These are phyloP conservation scores for Larix sibirica DNA, from an alignment of 83 land plant species.

Conservation along the genomic window DNA sequence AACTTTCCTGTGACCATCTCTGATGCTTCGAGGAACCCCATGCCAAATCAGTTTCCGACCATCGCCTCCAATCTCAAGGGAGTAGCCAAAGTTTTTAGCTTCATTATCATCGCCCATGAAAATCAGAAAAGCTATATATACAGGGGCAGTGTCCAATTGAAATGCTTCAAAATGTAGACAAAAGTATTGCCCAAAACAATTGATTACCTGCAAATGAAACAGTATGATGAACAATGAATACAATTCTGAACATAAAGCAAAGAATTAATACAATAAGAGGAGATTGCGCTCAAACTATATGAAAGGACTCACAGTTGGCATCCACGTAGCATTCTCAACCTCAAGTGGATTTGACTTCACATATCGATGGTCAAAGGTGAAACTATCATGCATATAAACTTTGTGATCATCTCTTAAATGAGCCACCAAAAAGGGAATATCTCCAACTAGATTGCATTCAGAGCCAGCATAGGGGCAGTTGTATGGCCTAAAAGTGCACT, in stretches of 20 bases:
- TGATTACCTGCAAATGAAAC: slow-evolving; percentile 37
- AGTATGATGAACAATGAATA: background rate
- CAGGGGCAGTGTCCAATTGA: slow-evolving; percentile 34
- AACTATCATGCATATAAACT: slow-evolving; percentile 47
- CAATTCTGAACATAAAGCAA: background rate
- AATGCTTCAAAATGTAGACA: slow-evolving; percentile 51
- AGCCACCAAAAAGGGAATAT: slow-evolving; percentile 28
- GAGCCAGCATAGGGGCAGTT: slow-evolving; percentile 49
- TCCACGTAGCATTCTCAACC: slow-evolving; percentile 48
- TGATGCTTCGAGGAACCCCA: slow-evolving; percentile 46
- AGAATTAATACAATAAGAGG: background rate
- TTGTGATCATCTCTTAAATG: slow-evolving; percentile 45
- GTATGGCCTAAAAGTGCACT: slow-evolving; percentile 37
- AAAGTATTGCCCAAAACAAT: slow-evolving; percentile 41
- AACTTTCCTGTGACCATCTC: slow-evolving; percentile 38
- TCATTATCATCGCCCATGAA: slow-evolving; percentile 54
- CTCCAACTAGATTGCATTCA: slow-evolving; percentile 40
- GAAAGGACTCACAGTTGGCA: slow-evolving; percentile 33
- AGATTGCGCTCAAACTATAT: background rate
- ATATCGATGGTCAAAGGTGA: slow-evolving; percentile 41
- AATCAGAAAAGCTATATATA: slow-evolving; percentile 38
- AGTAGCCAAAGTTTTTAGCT: slow-evolving; percentile 36
- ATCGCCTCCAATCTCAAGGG: slow-evolving; percentile 35
- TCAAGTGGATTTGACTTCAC: slow-evolving; percentile 46
- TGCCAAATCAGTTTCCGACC: slow-evolving; percentile 47